phyloP scores from a whole-genome alignment of 169 alveolate species.

The Cryptosporidium felis region DNA sequence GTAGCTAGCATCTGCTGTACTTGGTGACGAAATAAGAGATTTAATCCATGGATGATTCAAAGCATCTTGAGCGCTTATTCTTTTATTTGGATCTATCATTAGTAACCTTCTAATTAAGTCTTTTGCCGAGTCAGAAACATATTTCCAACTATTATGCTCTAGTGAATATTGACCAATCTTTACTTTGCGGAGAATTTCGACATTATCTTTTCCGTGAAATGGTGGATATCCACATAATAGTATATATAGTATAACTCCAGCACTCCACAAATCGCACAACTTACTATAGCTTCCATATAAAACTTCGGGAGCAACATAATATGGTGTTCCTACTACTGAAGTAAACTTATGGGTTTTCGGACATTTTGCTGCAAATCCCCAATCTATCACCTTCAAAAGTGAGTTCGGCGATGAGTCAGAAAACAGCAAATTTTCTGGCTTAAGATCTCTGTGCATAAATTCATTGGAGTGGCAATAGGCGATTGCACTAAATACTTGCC shows the following conservation, averaged over 20 bases:
- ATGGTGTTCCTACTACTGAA: slow-evolving; percentile 92
- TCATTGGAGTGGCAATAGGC: slow-evolving; percentile 89
- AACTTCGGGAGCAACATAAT: slow-evolving; percentile 96
- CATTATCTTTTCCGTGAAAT: slow-evolving; percentile 88
- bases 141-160: slow-evolving; percentile 90
- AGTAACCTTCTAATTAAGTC: slow-evolving; percentile 85
- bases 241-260: slow-evolving; percentile 89
- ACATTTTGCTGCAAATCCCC: slow-evolving; percentile 92
- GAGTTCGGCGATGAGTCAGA: slow-evolving; percentile 83
- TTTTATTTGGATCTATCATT: slow-evolving; percentile 84
- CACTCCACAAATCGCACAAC: slow-evolving; percentile 93
- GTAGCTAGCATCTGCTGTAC: slow-evolving; percentile 3
- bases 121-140: slow-evolving; percentile 86
- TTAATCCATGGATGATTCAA: slow-evolving; percentile 91
- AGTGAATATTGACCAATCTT: slow-evolving; percentile 84
- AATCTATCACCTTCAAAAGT: slow-evolving; percentile 91
- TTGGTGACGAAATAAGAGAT: slow-evolving; percentile 71
- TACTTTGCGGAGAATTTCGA: slow-evolving; percentile 83
- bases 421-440: slow-evolving; percentile 89
- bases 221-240: slow-evolving; percentile 87
- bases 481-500: slow-evolving; percentile 91
- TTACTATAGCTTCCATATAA: slow-evolving; percentile 90
- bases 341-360: slow-evolving; percentile 84
- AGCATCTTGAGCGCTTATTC: slow-evolving; percentile 91
- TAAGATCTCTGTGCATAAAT: slow-evolving; percentile 89